phyloP scores from a whole-genome alignment of 2,329 filamentous ascomycete species.

The Aspergillus sp. region DNA sequence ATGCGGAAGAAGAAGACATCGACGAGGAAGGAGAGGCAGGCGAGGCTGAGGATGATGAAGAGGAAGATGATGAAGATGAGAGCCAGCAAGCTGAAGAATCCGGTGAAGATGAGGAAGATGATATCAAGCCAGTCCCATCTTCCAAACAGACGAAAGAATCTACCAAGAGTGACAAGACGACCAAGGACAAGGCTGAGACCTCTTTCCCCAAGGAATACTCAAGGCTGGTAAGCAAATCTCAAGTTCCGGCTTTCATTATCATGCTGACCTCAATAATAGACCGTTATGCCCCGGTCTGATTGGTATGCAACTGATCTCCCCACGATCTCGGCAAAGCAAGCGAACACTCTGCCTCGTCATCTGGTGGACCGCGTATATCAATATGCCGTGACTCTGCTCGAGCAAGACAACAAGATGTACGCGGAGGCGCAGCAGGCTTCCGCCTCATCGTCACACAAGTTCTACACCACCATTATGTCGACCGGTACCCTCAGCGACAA shows the following conservation, averaged over 20 bases:
- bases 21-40: slow-evolving; percentile 40
- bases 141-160: slow-evolving; percentile 23
- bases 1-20: slow-evolving; percentile 35
- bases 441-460: slow-evolving; percentile 86
- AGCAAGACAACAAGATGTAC: slow-evolving; percentile 76
- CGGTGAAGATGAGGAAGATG: slow-evolving; percentile 27
- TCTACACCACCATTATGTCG: slow-evolving; percentile 94
- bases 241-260: neutral
- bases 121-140: slow-evolving; percentile 22
- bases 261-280: slow-evolving; percentile 38
- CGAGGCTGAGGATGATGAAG: slow-evolving; percentile 29
- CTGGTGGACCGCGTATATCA: slow-evolving; percentile 58
- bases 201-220: slow-evolving; percentile 36
- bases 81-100: slow-evolving; percentile 31
- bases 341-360: slow-evolving; percentile 49
- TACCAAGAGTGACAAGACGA: slow-evolving; percentile 20
- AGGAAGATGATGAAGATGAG: slow-evolving; percentile 25
- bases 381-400: slow-evolving; percentile 72
- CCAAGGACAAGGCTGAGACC: slow-evolving; percentile 19
- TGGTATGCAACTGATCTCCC: slow-evolving; percentile 64
- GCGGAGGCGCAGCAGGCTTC: slow-evolving; percentile 67
- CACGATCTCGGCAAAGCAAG: slow-evolving; percentile 48
- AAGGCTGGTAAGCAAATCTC: slow-evolving; percentile 29
- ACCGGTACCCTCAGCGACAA: slow-evolving; percentile 97
- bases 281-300: slow-evolving; percentile 62